Evolutionary conservation across 306 rosid genomes (phyloP).

Genomic region (Lablab purpureus): DNA sequence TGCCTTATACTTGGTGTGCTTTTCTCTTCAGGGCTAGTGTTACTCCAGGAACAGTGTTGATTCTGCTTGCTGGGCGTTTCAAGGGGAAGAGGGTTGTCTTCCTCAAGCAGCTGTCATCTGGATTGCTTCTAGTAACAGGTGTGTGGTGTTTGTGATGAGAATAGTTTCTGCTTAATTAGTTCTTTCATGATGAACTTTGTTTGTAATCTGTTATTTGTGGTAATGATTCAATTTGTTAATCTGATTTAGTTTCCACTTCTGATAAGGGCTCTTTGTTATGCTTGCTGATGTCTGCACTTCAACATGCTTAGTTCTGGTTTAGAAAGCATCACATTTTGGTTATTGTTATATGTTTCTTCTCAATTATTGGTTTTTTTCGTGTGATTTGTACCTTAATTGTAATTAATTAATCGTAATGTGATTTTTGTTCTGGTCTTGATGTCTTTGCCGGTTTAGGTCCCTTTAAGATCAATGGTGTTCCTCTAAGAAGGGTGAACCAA

Average conservation of each 20-base stretch:
- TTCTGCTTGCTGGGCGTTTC: constrained; percentile 70
- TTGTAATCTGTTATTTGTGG: not conserved
- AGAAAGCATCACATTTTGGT: not conserved
- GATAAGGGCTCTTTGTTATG: not conserved
- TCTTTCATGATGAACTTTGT: not conserved
- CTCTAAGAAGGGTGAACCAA: constrained; percentile 71
- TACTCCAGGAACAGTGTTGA: constrained; percentile 69
- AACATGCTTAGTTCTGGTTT: not conserved
- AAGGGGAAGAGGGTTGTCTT: constrained; percentile 74
- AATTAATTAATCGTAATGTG: not conserved
- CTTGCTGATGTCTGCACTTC: not conserved
- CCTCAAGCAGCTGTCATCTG: constrained; percentile 70
- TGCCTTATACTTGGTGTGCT: not conserved
- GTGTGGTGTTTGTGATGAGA: constrained; percentile 17
- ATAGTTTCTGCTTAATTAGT: not conserved
- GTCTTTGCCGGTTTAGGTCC: constrained; percentile 54
- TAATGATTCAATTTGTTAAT: not conserved
- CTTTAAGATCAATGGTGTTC: constrained; percentile 71
- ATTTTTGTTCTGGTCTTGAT: not conserved
- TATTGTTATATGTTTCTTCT: not conserved
- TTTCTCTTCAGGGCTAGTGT: constrained; percentile 54
- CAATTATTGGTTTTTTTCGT: not conserved
- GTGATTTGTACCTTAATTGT: not conserved
- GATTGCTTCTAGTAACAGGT: constrained; percentile 74
- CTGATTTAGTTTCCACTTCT: not conserved